Conservation (phyloP, 495 filamentous ascomycete species). For the Glarea lozoyensis region DNA sequence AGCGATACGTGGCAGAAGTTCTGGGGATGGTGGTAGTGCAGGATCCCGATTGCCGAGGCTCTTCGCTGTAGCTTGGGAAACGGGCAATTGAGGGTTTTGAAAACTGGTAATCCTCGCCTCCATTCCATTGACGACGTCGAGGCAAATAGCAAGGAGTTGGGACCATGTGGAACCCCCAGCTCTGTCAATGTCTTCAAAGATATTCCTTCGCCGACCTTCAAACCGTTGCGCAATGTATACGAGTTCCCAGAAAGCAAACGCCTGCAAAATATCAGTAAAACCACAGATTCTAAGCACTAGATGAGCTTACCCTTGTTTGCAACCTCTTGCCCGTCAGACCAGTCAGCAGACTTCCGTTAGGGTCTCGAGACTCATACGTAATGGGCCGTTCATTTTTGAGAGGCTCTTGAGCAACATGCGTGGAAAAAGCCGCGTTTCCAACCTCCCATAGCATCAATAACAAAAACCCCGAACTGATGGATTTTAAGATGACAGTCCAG, state of each 20-base stretch:
- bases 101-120: slow-evolving; percentile 26
- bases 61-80: neutral
- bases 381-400: slow-evolving; percentile 77
- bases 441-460: slow-evolving; percentile 65
- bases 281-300: slow-evolving; percentile 9
- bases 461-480: slow-evolving; percentile 54
- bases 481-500: slow-evolving; percentile 46
- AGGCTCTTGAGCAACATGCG: slow-evolving; percentile 71
- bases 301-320: slow-evolving; percentile 40
- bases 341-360: slow-evolving; percentile 80
- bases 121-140: slow-evolving; percentile 57
- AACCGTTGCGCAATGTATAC: slow-evolving; percentile 66
- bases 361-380: slow-evolving; percentile 75
- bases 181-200: slow-evolving; percentile 87
- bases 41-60: neutral
- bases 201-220: slow-evolving; percentile 62
- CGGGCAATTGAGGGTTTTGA: slow-evolving; percentile 7
- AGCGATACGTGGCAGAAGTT: slow-evolving; percentile 39
- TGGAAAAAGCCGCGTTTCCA: slow-evolving; percentile 64
- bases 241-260: slow-evolving; percentile 90
- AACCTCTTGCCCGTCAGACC: slow-evolving; percentile 71
- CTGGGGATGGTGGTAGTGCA: slow-evolving; percentile 1
- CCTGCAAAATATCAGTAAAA: slow-evolving; percentile 32
- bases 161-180: slow-evolving; percentile 70
- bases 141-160: slow-evolving; percentile 60